Conservation (phyloP, 75 land plant genomes). For the Larix kaempferi region DNA sequence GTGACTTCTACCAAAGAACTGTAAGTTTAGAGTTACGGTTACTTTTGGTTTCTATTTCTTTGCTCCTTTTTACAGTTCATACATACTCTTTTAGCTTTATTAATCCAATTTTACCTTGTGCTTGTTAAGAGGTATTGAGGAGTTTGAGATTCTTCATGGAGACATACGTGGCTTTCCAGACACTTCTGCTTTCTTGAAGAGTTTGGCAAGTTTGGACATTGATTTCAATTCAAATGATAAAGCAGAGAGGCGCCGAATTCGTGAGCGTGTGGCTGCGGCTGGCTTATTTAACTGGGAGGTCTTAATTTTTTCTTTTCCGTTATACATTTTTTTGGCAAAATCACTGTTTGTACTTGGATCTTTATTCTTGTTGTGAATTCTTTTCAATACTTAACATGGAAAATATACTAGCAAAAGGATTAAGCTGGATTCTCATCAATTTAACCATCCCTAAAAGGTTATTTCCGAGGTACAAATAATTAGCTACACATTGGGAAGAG, state of each 20-base stretch:
- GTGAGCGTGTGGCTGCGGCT: slow-evolving; percentile 88
- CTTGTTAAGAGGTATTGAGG: slow-evolving; percentile 31
- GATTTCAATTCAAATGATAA: slow-evolving; percentile 36
- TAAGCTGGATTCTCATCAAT: too few species aligned
- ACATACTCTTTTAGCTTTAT: slow-evolving; percentile 1
- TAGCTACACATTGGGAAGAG: too few species aligned
- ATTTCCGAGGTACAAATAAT: too few species aligned
- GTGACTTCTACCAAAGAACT: slow-evolving; percentile 15
- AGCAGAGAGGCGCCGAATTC: slow-evolving; percentile 52
- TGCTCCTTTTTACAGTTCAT: background rate
- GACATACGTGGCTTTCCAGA: slow-evolving; percentile 75
- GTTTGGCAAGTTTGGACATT: slow-evolving; percentile 57
- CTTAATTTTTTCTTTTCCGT: background rate
- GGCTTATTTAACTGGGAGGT: slow-evolving; percentile 96
- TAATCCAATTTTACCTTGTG: background rate
- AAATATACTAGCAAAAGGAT: too few species aligned
- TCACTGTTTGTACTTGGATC: background rate
- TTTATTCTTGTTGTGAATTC: background rate
- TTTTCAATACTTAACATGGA: background rate
- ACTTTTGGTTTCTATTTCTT: background rate
- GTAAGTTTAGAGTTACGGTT: slow-evolving; percentile 35
- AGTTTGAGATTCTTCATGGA: slow-evolving; percentile 94
- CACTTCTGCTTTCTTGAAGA: slow-evolving; percentile 72
- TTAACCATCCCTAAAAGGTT: too few species aligned
- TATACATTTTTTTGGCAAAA: too few species aligned